Percentiles rank a stretch among this genome's conserved stretches.
These are phyloP conservation scores for Erigeron philadelphicus DNA, from an alignment of 140 eudicot species.

Conservation along the genomic window DNA sequence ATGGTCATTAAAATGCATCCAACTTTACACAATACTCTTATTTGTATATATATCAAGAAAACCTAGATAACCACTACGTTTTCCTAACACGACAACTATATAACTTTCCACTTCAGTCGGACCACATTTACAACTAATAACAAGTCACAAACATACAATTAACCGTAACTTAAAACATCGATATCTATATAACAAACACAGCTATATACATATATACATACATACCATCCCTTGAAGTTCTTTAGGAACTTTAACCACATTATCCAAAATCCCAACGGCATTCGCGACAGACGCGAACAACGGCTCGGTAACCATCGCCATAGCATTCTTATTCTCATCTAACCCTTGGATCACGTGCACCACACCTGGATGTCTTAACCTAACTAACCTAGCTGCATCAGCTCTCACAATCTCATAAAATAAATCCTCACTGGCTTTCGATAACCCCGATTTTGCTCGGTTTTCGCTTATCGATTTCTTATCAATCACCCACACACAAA, in stretches of 20 bases:
- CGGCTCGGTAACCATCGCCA: constrained; percentile 99
- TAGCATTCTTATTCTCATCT: constrained; percentile 88
- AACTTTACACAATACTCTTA: no score
- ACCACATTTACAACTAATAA: background rate
- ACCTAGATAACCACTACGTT: no score
- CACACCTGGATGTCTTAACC: constrained; percentile 96
- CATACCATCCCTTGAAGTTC: constrained; percentile 93
- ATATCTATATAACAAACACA: constrained; percentile 12
- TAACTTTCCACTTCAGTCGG: no score
- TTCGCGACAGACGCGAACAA: constrained; percentile 84
- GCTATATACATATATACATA: background rate
- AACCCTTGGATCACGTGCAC: constrained; percentile 84
- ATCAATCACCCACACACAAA: constrained; percentile 89
- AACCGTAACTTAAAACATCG: constrained; percentile 13
- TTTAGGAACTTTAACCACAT: constrained; percentile 64
- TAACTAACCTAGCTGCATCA: constrained; percentile 74
- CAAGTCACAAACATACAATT: background rate
- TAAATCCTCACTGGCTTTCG: constrained; percentile 77
- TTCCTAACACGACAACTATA: no score
- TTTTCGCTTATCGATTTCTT: constrained; percentile 59
- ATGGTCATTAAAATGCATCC: no score
- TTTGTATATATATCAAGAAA: no score
- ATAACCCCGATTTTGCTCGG: constrained; percentile 53
- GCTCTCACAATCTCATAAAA: constrained; percentile 70
- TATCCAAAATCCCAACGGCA: constrained; percentile 70